Conservation (phyloP, 495 filamentous ascomycete genomes). For the Annulohypoxylon nitens region DNA sequence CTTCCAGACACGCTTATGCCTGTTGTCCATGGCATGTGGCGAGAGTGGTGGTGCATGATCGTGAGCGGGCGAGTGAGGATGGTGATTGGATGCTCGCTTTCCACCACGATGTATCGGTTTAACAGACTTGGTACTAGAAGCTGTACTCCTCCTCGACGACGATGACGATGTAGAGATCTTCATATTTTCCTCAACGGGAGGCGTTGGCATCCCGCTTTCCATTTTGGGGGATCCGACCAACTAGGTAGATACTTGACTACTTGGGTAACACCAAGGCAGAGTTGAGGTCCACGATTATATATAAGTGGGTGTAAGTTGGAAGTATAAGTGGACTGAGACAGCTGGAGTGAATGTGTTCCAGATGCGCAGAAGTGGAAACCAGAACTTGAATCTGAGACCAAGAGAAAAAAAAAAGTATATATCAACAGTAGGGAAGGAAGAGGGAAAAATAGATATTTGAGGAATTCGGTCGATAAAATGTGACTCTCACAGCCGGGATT, state of each 20-base stretch:
- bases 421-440: slow-evolving; percentile 15
- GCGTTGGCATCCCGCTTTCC: slow-evolving; percentile 60
- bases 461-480: slow-evolving; percentile 38
- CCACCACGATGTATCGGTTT: slow-evolving; percentile 53
- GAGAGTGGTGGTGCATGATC: slow-evolving; percentile 53
- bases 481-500: slow-evolving; percentile 45
- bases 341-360: slow-evolving; percentile 20
- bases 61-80: slow-evolving; percentile 49
- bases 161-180: slow-evolving; percentile 39
- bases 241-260: slow-evolving; percentile 10
- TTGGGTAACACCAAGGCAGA: slow-evolving; percentile 20
- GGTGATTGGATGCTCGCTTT: slow-evolving; percentile 49
- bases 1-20: slow-evolving; percentile 76
- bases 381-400: slow-evolving; percentile 20
- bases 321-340: slow-evolving; percentile 25
- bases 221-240: slow-evolving; percentile 50
- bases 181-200: slow-evolving; percentile 60
- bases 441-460: slow-evolving; percentile 36
- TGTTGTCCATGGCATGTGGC: slow-evolving; percentile 57
- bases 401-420: slow-evolving; percentile 10
- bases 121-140: slow-evolving; percentile 48
- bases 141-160: slow-evolving; percentile 41
- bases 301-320: slow-evolving; percentile 21
- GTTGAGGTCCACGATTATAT: slow-evolving; percentile 18
- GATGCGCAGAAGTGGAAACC: slow-evolving; percentile 29